Conservation (phyloP, 1,139 yeast species). For the Kurtzmaniella quercitrusa region DNA sequence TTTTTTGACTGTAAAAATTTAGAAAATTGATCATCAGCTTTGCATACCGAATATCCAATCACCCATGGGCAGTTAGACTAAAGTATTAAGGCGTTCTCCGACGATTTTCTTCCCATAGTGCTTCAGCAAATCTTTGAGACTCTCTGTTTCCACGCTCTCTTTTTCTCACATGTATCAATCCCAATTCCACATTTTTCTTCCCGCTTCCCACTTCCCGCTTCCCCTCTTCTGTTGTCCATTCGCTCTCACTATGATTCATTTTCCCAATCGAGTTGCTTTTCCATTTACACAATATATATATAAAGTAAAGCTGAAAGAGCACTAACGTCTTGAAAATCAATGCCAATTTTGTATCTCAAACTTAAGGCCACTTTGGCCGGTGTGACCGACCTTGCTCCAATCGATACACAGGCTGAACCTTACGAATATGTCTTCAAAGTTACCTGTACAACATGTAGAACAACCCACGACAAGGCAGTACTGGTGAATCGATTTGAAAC, state of each 20-base stretch:
- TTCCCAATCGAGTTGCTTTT: background rate
- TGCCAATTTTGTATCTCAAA: slow-evolving; percentile 45
- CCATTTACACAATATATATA: background rate
- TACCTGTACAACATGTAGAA: slow-evolving; percentile 78
- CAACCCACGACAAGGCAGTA: slow-evolving; percentile 69
- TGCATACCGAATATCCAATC: too few species aligned
- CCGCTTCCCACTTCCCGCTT: too few species aligned
- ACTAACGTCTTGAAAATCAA: slow-evolving; percentile 8
- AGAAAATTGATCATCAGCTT: too few species aligned
- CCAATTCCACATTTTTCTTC: background rate
- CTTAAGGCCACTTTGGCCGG: slow-evolving; percentile 58
- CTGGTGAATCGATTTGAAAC: slow-evolving; percentile 60
- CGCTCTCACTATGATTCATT: background rate
- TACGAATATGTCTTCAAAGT: slow-evolving; percentile 73
- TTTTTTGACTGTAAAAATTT: too few species aligned
- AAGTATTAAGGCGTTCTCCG: too few species aligned
- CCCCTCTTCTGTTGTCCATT: background rate
- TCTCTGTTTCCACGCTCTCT: background rate
- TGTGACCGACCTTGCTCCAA: slow-evolving; percentile 61
- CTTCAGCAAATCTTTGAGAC: too few species aligned
- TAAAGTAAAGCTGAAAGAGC: background rate
- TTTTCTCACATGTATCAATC: background rate
- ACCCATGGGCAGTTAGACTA: too few species aligned
- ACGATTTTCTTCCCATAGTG: background rate
- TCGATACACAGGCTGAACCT: slow-evolving; percentile 57